Evolutionary conservation across 2,329 filamentous ascomycete genomes (phyloP), one percentile per base, ranked within the genome.

Genomic region (Xylaria arbuscula): DNA sequence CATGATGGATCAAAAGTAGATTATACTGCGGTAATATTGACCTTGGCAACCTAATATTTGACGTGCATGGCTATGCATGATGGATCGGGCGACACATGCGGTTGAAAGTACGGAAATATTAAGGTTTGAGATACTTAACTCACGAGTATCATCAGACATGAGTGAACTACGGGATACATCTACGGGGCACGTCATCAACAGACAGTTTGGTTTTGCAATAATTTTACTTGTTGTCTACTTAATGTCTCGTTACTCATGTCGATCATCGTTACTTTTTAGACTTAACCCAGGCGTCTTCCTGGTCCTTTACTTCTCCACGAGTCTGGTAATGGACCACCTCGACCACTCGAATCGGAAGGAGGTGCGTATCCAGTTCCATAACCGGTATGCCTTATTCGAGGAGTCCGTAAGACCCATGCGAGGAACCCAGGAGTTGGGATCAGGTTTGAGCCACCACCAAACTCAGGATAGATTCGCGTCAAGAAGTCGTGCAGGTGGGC

Each of bases 401-500:
- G 83, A 32, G 81, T 85, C 67, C 84, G 82, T 67, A 95, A 91
- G 73, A 92, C 86, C 63, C 86, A 86, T 67, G 88, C 89, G 66
- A 98, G 81, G 72, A 94, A 89, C 6, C 80, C 78, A 2, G 96
- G 96, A 0, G 94, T 96, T 15, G 86, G 84, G 42, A 98, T 84
- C 57, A 91, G 85, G 76, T 94, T 97, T 60, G 84, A 85, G 0
- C 96, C 96, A 64, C 93, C 92, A 38, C 94, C 95, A 77, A 96
- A 96, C 64, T 92, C 89, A 5, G 96, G 96, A 85, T 94, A 98
- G 50, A 98, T 86, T 57, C 93, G 88, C 1, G 92, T 93, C 58
- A 98, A 80, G 77, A 98, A 99, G 78, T 98, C 93, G 80, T 93
- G 97, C 22, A 96, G 76, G 79, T 99, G 96, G 4, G 94, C 94